Conservation (phyloP, 495 filamentous ascomycete genomes). For the Aspergillus indologenus region DNA sequence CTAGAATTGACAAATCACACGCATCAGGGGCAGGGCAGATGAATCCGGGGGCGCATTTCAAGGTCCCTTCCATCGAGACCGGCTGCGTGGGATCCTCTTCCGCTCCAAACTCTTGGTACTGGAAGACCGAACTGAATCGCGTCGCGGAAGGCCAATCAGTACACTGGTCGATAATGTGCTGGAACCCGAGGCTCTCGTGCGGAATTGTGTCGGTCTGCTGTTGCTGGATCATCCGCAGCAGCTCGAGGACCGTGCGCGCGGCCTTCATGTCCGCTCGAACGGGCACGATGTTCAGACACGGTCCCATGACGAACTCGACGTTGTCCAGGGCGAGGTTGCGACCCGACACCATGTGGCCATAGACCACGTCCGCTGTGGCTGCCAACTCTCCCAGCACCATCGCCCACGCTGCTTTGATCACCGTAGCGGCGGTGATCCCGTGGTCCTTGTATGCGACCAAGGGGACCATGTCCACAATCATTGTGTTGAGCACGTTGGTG, state of each 20-base stretch:
- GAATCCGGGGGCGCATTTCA: slow-evolving; percentile 15
- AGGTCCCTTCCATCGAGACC: slow-evolving; percentile 9
- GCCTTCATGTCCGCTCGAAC: slow-evolving; percentile 39
- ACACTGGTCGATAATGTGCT: slow-evolving; percentile 48
- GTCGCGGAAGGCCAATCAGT: slow-evolving; percentile 47
- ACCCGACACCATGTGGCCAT: slow-evolving; percentile 39
- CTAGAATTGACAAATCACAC: slow-evolving; percentile 15
- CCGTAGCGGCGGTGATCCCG: slow-evolving; percentile 25
- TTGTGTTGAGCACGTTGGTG: slow-evolving; percentile 24
- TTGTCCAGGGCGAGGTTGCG: slow-evolving; percentile 28
- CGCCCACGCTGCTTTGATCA: slow-evolving; percentile 46
- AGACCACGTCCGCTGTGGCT: slow-evolving; percentile 40
- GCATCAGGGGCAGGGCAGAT: slow-evolving; percentile 16
- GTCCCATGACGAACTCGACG: slow-evolving; percentile 38
- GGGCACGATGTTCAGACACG: slow-evolving; percentile 48
- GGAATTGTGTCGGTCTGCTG: slow-evolving; percentile 46
- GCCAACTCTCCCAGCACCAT: slow-evolving; percentile 41
- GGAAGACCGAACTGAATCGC: slow-evolving; percentile 30
- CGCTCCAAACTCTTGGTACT: slow-evolving; percentile 31
- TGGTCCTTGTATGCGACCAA: slow-evolving; percentile 21
- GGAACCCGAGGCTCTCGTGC: slow-evolving; percentile 46
- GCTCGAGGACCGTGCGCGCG: slow-evolving; percentile 35
- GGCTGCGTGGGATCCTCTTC: slow-evolving; percentile 14
- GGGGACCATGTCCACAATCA: slow-evolving; percentile 18
- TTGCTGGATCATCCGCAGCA: slow-evolving; percentile 45